Percentiles rank a stretch among this genome's conserved stretches.
These are phyloP conservation scores for Thuja plicata DNA, from an alignment of 83 land plant species.

Conservation along the genomic window DNA sequence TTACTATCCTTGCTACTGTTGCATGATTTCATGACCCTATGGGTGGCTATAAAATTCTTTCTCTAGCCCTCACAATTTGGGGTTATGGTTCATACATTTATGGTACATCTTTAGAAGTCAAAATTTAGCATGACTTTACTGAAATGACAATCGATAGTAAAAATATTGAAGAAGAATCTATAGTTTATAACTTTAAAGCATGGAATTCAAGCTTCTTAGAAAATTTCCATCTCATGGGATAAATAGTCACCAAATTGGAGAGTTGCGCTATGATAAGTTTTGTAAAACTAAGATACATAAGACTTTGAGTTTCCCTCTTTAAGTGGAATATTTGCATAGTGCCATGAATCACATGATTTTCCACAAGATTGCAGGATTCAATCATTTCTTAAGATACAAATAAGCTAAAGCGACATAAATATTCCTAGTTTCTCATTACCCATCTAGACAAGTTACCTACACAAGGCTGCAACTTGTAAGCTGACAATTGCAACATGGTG, in stretches of 20 bases:
- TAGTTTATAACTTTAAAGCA: neutral
- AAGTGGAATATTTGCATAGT: neutral
- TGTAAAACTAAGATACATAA: neutral
- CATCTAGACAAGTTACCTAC: neutral
- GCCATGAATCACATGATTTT: neutral
- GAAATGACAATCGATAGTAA: neutral
- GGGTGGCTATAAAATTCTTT: slow-evolving; percentile 81
- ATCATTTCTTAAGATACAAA: neutral
- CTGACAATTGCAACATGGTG: neutral
- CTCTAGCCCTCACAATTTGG: slow-evolving; percentile 73
- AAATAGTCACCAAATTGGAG: neutral
- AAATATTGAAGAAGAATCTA: neutral
- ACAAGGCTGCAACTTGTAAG: neutral
- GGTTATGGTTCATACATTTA: slow-evolving; percentile 77
- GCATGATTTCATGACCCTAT: slow-evolving; percentile 67
- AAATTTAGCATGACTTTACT: neutral
- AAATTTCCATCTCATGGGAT: neutral
- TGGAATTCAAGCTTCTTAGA: neutral
- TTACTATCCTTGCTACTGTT: slow-evolving; percentile 80
- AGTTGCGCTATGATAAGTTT: neutral
- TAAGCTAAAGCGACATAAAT: neutral
- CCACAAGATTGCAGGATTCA: neutral
- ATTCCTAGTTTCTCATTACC: neutral
- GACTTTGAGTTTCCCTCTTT: neutral
- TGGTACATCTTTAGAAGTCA: slow-evolving; percentile 34